Evolutionary conservation across 495 filamentous ascomycete genomes (phyloP).

Genomic region (Pseudotulostoma volvatum): DNA sequence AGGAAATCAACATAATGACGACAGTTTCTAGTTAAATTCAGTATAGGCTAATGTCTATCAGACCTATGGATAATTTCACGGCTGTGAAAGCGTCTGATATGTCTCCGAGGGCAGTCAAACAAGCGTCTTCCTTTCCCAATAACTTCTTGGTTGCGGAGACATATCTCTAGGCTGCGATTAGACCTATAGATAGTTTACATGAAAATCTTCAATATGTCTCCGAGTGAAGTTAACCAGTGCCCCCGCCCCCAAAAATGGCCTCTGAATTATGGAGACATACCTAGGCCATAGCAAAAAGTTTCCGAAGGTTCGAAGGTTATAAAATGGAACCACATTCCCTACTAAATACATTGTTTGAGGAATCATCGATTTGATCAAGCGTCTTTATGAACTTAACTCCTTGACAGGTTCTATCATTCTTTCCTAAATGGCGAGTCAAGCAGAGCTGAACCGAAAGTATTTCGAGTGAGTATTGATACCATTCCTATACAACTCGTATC

Average conservation of each 20-base stretch:
- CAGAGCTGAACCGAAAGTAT: slow-evolving; percentile 35
- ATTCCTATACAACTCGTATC: too few relatives aligned
- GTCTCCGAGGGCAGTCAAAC: slow-evolving; percentile 12
- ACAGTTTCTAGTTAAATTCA: too few relatives aligned
- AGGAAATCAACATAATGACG: too few relatives aligned
- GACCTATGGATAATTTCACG: too few relatives aligned
- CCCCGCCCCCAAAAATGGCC: neutral
- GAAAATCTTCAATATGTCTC: neutral
- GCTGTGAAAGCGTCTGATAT: slow-evolving; percentile 17
- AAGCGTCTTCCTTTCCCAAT: neutral
- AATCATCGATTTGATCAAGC: neutral
- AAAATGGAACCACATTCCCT: neutral
- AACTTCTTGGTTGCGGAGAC: too few relatives aligned
- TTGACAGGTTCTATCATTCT: neutral
- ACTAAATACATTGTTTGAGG: neutral
- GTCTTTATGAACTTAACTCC: slow-evolving; percentile 1
- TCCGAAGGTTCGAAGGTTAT: too few relatives aligned
- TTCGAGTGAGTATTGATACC: slow-evolving; percentile 30
- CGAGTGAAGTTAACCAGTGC: neutral
- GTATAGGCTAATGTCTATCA: too few relatives aligned
- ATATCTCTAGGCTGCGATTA: neutral
- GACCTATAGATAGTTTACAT: neutral
- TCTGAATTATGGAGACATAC: too few relatives aligned
- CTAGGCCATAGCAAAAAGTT: too few relatives aligned
- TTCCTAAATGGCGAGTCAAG: slow-evolving; percentile 21